phyloP scores from a whole-genome alignment of 306 rosid species.

The Casuarina glauca region DNA sequence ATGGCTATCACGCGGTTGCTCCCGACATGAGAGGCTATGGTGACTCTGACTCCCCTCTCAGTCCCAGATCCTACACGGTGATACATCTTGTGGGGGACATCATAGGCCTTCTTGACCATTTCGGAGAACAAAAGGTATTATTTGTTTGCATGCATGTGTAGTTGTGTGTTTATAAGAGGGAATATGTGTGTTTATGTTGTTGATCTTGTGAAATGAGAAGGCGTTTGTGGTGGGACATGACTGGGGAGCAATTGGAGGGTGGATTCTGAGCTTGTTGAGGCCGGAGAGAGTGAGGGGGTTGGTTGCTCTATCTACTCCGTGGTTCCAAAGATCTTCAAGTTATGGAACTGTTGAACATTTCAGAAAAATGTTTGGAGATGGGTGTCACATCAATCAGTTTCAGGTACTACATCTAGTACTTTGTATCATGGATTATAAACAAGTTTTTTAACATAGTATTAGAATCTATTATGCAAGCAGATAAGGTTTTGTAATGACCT shows the following conservation, averaged over 20 bases:
- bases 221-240: constrained; percentile 70
- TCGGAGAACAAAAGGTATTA: constrained; percentile 56
- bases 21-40: constrained; percentile 82
- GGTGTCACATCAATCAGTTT: constrained; percentile 56
- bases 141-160: neutral
- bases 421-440: neutral
- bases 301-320: constrained; percentile 59
- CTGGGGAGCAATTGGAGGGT: constrained; percentile 62
- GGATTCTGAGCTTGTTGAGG: constrained; percentile 59
- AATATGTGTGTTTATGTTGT: neutral
- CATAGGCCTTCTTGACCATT: constrained; percentile 60
- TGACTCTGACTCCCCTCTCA: constrained; percentile 60
- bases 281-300: constrained; percentile 68
- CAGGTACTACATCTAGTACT: constrained; percentile 44
- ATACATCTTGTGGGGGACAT: constrained; percentile 62
- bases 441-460: too few species aligned
- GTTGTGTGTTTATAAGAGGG: neutral
- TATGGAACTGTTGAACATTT: constrained; percentile 39
- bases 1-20: constrained; percentile 67
- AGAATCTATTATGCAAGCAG: too few species aligned
- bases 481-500: too few species aligned
- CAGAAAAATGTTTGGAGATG: constrained; percentile 44
- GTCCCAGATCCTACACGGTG: constrained; percentile 45
- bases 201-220: constrained; percentile 25
- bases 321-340: constrained; percentile 49